Evolutionary conservation across 768 basidiomycete genomes (phyloP), one percentile per base, ranked within the genome.

Genomic region (Leccinum rimulosum): DNA sequence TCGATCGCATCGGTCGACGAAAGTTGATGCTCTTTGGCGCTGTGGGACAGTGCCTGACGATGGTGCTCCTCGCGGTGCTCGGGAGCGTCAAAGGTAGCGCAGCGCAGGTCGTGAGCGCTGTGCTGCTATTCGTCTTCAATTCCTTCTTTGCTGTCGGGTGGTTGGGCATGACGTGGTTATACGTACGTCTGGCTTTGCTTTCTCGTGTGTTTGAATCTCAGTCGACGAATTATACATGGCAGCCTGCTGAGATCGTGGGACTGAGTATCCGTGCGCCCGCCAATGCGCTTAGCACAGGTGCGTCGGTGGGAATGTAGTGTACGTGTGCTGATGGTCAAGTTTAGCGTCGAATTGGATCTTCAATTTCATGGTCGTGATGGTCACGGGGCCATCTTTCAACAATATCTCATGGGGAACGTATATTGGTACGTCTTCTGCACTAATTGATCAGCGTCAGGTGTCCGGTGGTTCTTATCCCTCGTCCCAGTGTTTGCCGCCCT

Each of bases 1-100:
- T 91, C 59, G 90, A 92, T 65, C 80, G 82, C 28, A 79, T 89
- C 62, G 90, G 89, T 54, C 83, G 90, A 58, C 82, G 90, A 55
- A 82, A 82, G 58, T 76, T 91, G 43, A 87, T 91, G 77, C 75
- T 91, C 62, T 84, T 25, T 2, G 25, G 25, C 25, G 25, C 25
- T 25, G 25, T 25, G 25, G 25, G 25, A 25, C 25, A 25, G 25
- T 25, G 25, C 25, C 25, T 25, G 25, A 25, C 25, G 25, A 25
- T 25, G 25, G 25, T 25, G 25, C 25, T 25, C 25, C 25, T 25
- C 25, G 25, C 25, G 25, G 25, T 85, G 25, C 74, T 84, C 22
- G 84, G 83, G n/a, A 80, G 79, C 55, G 72, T 83, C 54, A 75
- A 79, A 53, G 82, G 76, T 33, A 69, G 71, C 10, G 80, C 76